Percentiles rank a stretch among this genome's conserved stretches.
Evolutionary conservation across 2,329 filamentous ascomycete genomes (phyloP).

Genomic region (Elsinoe arachidis): DNA sequence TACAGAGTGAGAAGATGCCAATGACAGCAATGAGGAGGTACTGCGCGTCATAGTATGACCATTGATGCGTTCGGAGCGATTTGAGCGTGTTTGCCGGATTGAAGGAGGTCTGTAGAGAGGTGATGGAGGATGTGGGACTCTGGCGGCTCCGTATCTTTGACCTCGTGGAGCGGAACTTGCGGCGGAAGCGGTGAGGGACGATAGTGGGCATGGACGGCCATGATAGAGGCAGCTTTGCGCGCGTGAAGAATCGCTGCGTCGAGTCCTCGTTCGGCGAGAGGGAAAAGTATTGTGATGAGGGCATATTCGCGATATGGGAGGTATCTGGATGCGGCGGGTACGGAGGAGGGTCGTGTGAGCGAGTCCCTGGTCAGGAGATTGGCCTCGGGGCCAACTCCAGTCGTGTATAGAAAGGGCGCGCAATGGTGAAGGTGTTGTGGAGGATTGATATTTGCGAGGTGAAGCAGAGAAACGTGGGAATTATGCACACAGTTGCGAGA

Average conservation of each 20-base stretch:
- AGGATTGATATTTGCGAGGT: neutral
- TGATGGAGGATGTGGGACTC: conserved; percentile 62
- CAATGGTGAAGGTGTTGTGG: neutral
- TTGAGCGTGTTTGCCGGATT: conserved; percentile 69
- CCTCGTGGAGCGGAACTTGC: conserved; percentile 51
- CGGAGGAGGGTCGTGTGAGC: neutral
- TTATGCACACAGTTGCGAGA: conserved; percentile 7
- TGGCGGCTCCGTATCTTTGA: conserved; percentile 60
- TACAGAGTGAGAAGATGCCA: conserved; percentile 71
- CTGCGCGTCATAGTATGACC: conserved; percentile 76
- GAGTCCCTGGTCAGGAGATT: neutral
- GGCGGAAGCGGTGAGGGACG: conserved; percentile 56
- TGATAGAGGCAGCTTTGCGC: conserved; percentile 38
- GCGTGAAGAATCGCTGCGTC: conserved; percentile 33
- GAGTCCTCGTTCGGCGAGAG: conserved; percentile 21
- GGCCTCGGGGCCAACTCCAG: conserved; percentile 11
- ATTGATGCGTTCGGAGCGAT: conserved; percentile 66
- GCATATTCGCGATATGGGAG: neutral
- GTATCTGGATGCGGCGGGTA: neutral
- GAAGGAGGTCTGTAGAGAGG: conserved; percentile 71
- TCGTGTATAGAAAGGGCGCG: neutral
- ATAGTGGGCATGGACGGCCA: conserved; percentile 42
- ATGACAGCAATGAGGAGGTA: conserved; percentile 67
- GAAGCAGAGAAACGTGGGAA: conserved; percentile 9
- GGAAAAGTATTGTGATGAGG: conserved; percentile 14